These are phyloP conservation scores for Micractinium conductrix DNA, from an alignment of 139 green algal species.

Conservation along the genomic window DNA sequence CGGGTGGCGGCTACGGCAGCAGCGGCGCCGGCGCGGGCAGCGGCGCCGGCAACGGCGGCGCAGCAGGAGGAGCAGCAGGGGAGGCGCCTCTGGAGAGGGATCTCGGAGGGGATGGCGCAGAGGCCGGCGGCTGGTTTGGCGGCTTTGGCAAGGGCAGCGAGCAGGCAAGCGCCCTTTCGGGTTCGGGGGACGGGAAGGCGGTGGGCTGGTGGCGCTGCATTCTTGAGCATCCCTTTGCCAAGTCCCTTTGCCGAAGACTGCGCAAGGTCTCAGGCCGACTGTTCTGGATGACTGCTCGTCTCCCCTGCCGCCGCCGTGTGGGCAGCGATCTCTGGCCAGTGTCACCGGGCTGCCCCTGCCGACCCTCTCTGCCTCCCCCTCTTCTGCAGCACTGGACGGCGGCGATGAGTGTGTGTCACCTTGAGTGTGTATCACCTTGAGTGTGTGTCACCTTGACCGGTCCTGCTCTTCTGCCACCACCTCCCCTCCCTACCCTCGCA, in stretches of 20 bases:
- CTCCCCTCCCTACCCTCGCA: too few relatives aligned
- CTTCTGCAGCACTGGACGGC: background rate
- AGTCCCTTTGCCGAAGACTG: too few relatives aligned
- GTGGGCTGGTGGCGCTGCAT: too few relatives aligned
- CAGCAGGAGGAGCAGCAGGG: background rate
- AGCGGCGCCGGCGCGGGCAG: background rate
- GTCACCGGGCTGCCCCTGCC: too few relatives aligned
- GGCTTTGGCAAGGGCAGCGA: background rate
- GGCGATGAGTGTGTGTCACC: too few relatives aligned
- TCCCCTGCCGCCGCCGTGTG: too few relatives aligned
- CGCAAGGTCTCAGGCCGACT: too few relatives aligned
- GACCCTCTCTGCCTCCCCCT: background rate
- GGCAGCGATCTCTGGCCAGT: too few relatives aligned
- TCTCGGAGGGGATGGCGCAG: conserved; percentile 35
- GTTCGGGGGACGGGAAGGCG: too few relatives aligned
- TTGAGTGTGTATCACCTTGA: background rate
- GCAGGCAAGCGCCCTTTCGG: too few relatives aligned
- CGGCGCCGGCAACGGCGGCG: background rate
- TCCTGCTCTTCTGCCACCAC: background rate
- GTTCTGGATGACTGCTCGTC: too few relatives aligned
- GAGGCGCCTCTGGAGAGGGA: conserved; percentile 35
- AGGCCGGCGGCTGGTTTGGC: conserved; percentile 14
- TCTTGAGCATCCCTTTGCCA: too few relatives aligned
- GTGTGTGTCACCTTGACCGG: background rate
- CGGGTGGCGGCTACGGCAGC: background rate